Percentiles rank a stretch among this genome's conserved stretches.
phyloP scores from a whole-genome alignment of 2,329 filamentous ascomycete genomes.

The Diplodia scrobiculata region DNA sequence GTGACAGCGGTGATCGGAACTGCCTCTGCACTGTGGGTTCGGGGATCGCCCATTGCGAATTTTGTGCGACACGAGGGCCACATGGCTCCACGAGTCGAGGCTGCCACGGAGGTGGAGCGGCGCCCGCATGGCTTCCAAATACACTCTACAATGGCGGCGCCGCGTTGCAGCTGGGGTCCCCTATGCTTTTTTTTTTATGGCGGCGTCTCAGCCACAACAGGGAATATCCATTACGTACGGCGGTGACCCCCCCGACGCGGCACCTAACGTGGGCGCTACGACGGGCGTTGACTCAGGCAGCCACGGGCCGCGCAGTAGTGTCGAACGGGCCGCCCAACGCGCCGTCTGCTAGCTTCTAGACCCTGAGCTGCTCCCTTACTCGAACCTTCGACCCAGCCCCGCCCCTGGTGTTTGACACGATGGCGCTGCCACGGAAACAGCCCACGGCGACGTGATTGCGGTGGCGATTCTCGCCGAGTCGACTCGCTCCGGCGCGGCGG shows the following conservation, averaged over 20 bases:
- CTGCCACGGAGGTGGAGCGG: background rate
- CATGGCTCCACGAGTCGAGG: background rate
- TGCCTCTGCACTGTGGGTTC: background rate
- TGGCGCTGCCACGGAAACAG: conserved; percentile 10
- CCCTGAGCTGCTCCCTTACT: conserved; percentile 5
- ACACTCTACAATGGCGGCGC: background rate
- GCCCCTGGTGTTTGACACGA: conserved; percentile 17
- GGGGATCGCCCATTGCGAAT: conserved; percentile 13
- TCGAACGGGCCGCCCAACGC: conserved; percentile 17
- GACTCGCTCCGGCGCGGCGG: background rate
- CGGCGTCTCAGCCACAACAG: background rate
- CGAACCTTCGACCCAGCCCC: conserved; percentile 3
- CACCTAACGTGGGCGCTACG: background rate
- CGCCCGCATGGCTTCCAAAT: background rate
- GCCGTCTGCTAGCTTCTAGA: conserved; percentile 9
- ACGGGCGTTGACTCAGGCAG: conserved; percentile 1
- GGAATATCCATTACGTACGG: conserved; percentile 16
- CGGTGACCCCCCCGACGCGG: background rate
- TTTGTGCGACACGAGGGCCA: background rate
- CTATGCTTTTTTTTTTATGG: background rate
- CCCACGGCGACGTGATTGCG: conserved; percentile 20
- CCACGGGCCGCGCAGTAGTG: conserved; percentile 22
- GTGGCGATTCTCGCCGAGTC: conserved; percentile 16
- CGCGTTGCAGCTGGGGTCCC: background rate
- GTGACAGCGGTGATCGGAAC: conserved; percentile 1